phyloP scores from a whole-genome alignment of 768 basidiomycete genomes.

The Hericium alpestre region DNA sequence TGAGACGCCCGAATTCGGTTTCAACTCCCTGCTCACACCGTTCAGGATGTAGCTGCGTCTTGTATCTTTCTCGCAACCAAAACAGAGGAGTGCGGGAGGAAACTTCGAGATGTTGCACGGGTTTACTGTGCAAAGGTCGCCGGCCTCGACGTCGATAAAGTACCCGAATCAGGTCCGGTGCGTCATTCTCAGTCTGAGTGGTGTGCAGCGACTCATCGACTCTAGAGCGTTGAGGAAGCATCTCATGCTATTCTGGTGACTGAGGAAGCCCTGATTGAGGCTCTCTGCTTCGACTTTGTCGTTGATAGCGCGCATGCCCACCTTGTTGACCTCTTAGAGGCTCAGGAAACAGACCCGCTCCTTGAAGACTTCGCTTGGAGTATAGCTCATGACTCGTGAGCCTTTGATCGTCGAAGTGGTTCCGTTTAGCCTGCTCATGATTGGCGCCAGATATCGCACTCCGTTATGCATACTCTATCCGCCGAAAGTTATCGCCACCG shows the following conservation, averaged over 20 bases:
- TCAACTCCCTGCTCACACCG: slow-evolving; percentile 5
- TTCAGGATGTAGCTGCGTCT: slow-evolving; percentile 72
- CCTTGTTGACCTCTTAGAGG: slow-evolving; percentile 62
- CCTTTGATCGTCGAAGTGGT: slow-evolving; percentile 10
- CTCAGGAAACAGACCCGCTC: slow-evolving; percentile 32
- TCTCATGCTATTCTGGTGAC: slow-evolving; percentile 59
- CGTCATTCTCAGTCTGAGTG: slow-evolving; percentile 8
- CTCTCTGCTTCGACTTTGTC: slow-evolving; percentile 78
- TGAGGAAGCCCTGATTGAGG: slow-evolving; percentile 73
- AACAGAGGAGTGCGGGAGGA: slow-evolving; percentile 81
- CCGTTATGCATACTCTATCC: slow-evolving; percentile 66
- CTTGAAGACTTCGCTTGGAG: slow-evolving; percentile 78
- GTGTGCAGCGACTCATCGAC: not conserved
- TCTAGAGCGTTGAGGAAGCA: slow-evolving; percentile 65
- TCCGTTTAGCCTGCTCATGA: slow-evolving; percentile 1
- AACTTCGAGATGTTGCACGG: slow-evolving; percentile 74
- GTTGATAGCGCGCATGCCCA: slow-evolving; percentile 69
- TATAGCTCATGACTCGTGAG: slow-evolving; percentile 78
- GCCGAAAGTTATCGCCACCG: slow-evolving; percentile 61
- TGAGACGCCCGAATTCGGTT: slow-evolving; percentile 20
- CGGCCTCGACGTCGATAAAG: slow-evolving; percentile 41
- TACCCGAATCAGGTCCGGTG: slow-evolving; percentile 59
- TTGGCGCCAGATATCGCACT: slow-evolving; percentile 53
- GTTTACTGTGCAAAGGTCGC: slow-evolving; percentile 62
- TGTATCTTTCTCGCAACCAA: slow-evolving; percentile 88